phyloP scores from a whole-genome alignment of 495 filamentous ascomycete species.

The Pseudomonodictys pantanalensis region DNA sequence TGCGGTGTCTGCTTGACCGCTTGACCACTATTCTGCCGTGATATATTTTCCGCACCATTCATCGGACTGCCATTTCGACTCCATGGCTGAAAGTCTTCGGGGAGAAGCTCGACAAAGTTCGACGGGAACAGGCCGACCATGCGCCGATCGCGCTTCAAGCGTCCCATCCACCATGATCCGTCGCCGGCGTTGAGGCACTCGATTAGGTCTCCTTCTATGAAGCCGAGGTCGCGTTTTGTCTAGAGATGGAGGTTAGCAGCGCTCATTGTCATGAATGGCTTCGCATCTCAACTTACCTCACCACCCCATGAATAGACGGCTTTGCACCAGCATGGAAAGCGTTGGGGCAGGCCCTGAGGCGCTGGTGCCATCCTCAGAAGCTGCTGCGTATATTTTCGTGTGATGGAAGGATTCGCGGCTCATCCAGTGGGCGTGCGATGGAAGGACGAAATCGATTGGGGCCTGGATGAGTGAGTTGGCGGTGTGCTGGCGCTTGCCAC shows the following conservation, averaged over 20 bases:
- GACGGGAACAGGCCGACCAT: constrained; percentile 92
- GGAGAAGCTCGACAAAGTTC: constrained; percentile 91
- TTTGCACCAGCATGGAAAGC: constrained; percentile 94
- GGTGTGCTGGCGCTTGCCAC: not conserved
- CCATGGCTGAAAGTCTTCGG: constrained; percentile 76
- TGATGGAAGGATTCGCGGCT: constrained; percentile 6
- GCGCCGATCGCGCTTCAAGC: constrained; percentile 77
- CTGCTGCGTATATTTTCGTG: not conserved
- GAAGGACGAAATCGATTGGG: constrained; percentile 3
- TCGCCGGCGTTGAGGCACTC: constrained; percentile 97
- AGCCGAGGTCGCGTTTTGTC: constrained; percentile 90
- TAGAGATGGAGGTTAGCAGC: constrained; percentile 33
- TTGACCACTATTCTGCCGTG: constrained; percentile 37
- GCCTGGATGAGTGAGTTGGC: not conserved
- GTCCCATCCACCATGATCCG: constrained; percentile 97
- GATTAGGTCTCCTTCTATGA: constrained; percentile 95
- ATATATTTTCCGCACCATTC: constrained; percentile 52
- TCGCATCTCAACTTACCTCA: constrained; percentile 56
- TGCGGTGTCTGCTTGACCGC: constrained; percentile 45
- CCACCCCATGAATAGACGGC: constrained; percentile 97
- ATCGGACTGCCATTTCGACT: constrained; percentile 76
- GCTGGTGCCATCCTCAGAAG: constrained; percentile 52
- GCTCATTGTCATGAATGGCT: not conserved
- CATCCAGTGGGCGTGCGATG: constrained; percentile 20
- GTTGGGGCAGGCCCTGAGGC: constrained; percentile 68